phyloP scores from a whole-genome alignment of 306 rosid genomes.

The Gynostemma pentaphyllum region DNA sequence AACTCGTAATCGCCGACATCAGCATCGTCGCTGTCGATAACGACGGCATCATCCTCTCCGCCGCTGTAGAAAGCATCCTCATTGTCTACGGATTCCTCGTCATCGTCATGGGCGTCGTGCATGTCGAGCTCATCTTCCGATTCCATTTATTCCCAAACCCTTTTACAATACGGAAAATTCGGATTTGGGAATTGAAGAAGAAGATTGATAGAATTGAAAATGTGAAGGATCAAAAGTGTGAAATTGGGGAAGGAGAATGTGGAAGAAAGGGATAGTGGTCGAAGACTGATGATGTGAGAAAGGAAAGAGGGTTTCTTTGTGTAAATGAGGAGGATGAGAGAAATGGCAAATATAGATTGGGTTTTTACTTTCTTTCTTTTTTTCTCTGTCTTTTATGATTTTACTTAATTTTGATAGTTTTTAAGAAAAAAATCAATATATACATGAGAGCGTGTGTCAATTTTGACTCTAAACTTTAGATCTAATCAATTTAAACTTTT shows the following conservation, averaged over 20 bases:
- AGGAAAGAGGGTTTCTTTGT: background rate
- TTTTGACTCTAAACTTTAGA: too few relatives aligned
- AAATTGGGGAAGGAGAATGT: conserved; percentile 2
- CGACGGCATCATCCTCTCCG: conserved; percentile 43
- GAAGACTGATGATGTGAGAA: conserved; percentile 1
- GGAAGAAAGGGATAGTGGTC: conserved; percentile 3
- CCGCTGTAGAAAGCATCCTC: conserved; percentile 49
- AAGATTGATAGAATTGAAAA: background rate
- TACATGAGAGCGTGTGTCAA: too few relatives aligned
- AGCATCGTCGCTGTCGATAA: conserved; percentile 48
- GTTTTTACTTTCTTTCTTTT: too few relatives aligned
- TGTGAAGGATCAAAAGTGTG: background rate
- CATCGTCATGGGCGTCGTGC: conserved; percentile 49
- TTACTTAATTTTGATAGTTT: too few relatives aligned
- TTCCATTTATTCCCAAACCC: conserved; percentile 21
- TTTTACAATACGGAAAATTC: background rate
- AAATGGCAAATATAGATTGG: too few relatives aligned
- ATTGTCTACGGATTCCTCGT: conserved; percentile 26
- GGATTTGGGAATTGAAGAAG: background rate
- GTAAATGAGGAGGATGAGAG: background rate
- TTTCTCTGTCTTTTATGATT: too few relatives aligned
- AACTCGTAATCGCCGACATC: conserved; percentile 53
- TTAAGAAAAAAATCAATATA: too few relatives aligned
- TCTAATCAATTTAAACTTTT: too few relatives aligned
- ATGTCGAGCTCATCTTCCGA: conserved; percentile 50